Percentiles rank a stretch among this genome's conserved stretches.
Evolutionary conservation across 2,329 filamentous ascomycete genomes (phyloP).

Genomic region (Dichotomopilus funicola): DNA sequence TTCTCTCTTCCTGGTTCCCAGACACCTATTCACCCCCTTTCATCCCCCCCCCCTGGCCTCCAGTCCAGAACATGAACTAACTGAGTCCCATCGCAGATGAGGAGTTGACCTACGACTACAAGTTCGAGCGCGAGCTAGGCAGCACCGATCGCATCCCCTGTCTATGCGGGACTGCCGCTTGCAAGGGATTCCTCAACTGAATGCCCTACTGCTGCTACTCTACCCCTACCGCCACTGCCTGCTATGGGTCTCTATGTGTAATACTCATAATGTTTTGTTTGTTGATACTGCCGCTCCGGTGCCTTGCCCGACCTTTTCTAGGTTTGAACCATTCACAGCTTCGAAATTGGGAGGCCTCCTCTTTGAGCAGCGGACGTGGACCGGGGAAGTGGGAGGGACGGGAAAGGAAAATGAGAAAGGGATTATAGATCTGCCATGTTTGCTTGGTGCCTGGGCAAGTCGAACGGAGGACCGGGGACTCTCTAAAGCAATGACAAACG

Average conservation of each 20-base stretch:
- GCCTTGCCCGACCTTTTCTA: neutral
- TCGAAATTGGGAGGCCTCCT: too few relatives aligned
- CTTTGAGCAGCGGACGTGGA: too few relatives aligned
- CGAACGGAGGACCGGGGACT: too few relatives aligned
- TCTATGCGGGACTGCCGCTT: constrained; percentile 89
- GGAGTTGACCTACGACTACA: constrained; percentile 99
- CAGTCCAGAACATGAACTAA: constrained; percentile 21
- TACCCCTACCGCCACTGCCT: neutral
- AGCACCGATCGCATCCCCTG: constrained; percentile 94
- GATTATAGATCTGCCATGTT: too few relatives aligned
- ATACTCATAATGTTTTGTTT: neutral
- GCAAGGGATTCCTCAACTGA: constrained; percentile 98
- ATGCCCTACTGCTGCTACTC: neutral
- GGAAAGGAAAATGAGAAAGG: too few relatives aligned
- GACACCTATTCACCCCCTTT: neutral
- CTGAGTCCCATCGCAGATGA: constrained; percentile 58
- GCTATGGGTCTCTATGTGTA: neutral
- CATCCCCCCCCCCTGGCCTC: neutral
- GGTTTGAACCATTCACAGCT: too few relatives aligned
- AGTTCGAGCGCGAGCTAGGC: constrained; percentile 95
- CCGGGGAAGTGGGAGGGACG: too few relatives aligned
- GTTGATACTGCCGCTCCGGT: neutral
- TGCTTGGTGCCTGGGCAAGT: too few relatives aligned
- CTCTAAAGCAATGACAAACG: too few relatives aligned
- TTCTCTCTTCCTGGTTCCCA: neutral